Evolutionary conservation across 768 basidiomycete genomes (phyloP).

Genomic region (Tricholoma matsutake): DNA sequence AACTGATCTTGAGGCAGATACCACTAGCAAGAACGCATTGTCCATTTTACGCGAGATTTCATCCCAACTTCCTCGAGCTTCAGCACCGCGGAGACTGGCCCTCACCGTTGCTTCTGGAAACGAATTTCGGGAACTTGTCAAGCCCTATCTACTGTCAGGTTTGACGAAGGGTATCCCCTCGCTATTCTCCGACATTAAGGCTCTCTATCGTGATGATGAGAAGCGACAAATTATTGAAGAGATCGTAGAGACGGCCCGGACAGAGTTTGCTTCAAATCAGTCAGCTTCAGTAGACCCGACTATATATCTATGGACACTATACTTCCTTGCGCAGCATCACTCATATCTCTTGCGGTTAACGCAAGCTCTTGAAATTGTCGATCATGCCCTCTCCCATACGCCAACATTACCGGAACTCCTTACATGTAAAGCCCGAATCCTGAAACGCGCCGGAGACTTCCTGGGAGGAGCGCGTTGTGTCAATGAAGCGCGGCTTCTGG

Average conservation of each 20-base stretch:
- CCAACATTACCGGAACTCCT: constrained; percentile 92
- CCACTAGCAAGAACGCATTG: constrained; percentile 51
- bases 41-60: constrained; percentile 57
- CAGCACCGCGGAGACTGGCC: constrained; percentile 70
- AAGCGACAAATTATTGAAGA: constrained; percentile 72
- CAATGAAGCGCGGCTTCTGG: constrained; percentile 80
- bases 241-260: constrained; percentile 51
- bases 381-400: constrained; percentile 73
- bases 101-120: constrained; percentile 66
- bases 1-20: constrained; percentile 41
- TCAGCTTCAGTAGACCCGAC: constrained; percentile 56
- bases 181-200: constrained; percentile 88
- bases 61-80: constrained; percentile 60
- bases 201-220: constrained; percentile 61
- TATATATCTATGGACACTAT: constrained; percentile 90
- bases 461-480: constrained; percentile 69
- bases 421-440: constrained; percentile 74
- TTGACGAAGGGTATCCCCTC: constrained; percentile 89
- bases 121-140: constrained; percentile 61
- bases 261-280: constrained; percentile 30
- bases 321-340: constrained; percentile 91
- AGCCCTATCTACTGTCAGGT: constrained; percentile 64
- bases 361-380: constrained; percentile 60
- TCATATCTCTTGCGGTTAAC: constrained; percentile 54
- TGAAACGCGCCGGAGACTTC: constrained; percentile 85